A percentile compares a stretch with the other conserved stretches of the same genome.
These are phyloP conservation scores for Euphorbia lathyris DNA, from an alignment of 345 rosid genomes.

Conservation along the genomic window DNA sequence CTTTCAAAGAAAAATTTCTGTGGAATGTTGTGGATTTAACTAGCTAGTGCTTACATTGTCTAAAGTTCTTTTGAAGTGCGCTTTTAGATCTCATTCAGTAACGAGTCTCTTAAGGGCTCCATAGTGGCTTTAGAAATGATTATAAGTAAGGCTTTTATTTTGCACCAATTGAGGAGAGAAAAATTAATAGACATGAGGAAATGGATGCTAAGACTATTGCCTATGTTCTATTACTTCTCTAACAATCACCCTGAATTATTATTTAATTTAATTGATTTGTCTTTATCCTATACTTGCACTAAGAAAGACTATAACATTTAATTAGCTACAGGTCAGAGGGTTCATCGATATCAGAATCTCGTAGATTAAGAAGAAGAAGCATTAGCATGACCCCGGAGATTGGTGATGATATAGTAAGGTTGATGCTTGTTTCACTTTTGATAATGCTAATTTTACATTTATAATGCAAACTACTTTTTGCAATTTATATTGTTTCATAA, in stretches of 20 bases:
- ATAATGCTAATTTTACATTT: neutral
- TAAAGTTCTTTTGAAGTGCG: neutral
- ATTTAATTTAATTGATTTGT: neutral
- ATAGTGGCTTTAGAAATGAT: neutral
- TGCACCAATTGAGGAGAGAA: neutral
- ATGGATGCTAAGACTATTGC: constrained; percentile 1
- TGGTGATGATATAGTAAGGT: constrained; percentile 99
- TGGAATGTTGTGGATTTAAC: neutral
- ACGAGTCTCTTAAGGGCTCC: neutral
- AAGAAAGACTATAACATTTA: constrained; percentile 13
- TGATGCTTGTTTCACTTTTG: constrained; percentile 20
- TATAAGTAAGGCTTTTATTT: neutral
- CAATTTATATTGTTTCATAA: too few species aligned
- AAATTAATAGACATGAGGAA: neutral
- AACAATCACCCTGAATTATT: too few species aligned
- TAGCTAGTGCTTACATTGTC: neutral
- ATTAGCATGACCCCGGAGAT: constrained; percentile 97
- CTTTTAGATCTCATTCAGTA: neutral
- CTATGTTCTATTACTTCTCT: neutral
- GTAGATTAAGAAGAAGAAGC: constrained; percentile 94
- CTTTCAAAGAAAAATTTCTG: neutral
- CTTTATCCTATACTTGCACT: neutral
- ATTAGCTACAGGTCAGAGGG: constrained; percentile 74
- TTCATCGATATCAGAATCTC: constrained; percentile 67
- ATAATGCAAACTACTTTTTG: neutral